These are phyloP conservation scores for Sporodiniella umbellata DNA, from an alignment of 371 early-diverging fungal genomes.

Conservation along the genomic window DNA sequence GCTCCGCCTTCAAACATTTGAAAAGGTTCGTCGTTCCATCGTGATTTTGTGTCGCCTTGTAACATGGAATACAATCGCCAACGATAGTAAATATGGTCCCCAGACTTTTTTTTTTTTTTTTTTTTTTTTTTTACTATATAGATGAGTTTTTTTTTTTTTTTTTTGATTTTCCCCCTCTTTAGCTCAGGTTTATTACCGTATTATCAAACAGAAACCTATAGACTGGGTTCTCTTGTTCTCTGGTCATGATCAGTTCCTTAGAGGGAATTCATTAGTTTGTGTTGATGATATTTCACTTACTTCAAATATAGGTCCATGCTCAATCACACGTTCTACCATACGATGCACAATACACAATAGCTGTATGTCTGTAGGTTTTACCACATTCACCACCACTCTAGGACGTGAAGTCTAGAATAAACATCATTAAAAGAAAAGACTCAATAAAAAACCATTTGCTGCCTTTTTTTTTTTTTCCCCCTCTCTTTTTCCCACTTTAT, in stretches of 20 bases:
- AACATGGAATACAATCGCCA: conserved; percentile 90
- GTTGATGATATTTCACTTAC: too few relatives aligned
- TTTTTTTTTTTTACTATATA: too few relatives aligned
- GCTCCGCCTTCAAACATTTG: conserved; percentile 86
- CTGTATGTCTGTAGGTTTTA: conserved; percentile 59
- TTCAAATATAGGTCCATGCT: conserved; percentile 79
- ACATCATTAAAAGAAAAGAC: too few relatives aligned
- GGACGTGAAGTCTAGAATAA: conserved; percentile 30
- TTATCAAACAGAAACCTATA: conserved; percentile 74
- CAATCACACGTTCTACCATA: conserved; percentile 77
- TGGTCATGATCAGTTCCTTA: conserved; percentile 65
- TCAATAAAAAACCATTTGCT: not conserved
- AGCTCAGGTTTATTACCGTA: too few relatives aligned
- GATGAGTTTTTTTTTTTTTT: not conserved
- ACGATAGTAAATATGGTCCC: conserved; percentile 87
- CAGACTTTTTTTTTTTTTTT: conserved; percentile 34
- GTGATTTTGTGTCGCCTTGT: conserved; percentile 75
- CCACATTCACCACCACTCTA: conserved; percentile 64
- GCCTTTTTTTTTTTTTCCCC: not conserved
- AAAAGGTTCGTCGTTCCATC: conserved; percentile 82
- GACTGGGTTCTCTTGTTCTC: conserved; percentile 59
- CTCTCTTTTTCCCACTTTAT: too few relatives aligned
- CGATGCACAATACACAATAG: conserved; percentile 76
- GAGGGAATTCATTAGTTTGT: too few relatives aligned
- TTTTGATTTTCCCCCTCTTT: not conserved